Base-by-base conservation (phyloP, 2,329 filamentous ascomycete species). In the Penicillium decumbens region DNA sequence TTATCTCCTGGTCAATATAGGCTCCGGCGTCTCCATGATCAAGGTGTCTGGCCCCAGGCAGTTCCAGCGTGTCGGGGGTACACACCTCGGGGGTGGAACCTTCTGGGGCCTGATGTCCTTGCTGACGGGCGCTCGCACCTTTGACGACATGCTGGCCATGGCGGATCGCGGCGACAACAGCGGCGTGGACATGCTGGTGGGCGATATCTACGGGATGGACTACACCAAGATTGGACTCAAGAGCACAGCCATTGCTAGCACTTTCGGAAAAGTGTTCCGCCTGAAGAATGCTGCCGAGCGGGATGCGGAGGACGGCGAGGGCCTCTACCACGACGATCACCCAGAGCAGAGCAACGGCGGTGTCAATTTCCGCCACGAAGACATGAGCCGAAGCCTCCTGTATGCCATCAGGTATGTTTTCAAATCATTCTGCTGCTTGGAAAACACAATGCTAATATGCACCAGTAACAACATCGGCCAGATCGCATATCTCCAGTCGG, bases 201-300 rank as follows among this genome's bases (percentile, higher is more conserved):
- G 93, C 18, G 93, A 98, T 69, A 98, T 98, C 44, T 98, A 98
- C 71, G 93, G 93, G 50, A 88, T 88, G 55, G 92, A 95, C 60
- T 98, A 98, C 65, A 86, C 84, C 68, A 96, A 96, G 72, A 97
- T 98, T 51, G 93, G 93, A 0, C 78, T 98, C 41, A 97, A 96
- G 75, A 92, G 88, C 71, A 95, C 86, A 4, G 92, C 93, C 8
- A 98, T 98, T 63, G 93, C 93, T 4, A 95, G 88, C 61, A 95
- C 89, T 1, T 97, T 98, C 66, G 93, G 93, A 49, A 97, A 97
- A 67, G 92, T 98, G 8, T 95, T 97, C 67, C 88, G 88, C 57
- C 87, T 92, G 80, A 95, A 95, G 76, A 81, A 85, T 50, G 82
- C 89, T 59, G 90, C 88, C 6, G 92, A 95, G 68, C 76, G 78